Base-by-base conservation (phyloP, 2,329 filamentous ascomycete species). In the Aspergillus aculeatinus region DNA sequence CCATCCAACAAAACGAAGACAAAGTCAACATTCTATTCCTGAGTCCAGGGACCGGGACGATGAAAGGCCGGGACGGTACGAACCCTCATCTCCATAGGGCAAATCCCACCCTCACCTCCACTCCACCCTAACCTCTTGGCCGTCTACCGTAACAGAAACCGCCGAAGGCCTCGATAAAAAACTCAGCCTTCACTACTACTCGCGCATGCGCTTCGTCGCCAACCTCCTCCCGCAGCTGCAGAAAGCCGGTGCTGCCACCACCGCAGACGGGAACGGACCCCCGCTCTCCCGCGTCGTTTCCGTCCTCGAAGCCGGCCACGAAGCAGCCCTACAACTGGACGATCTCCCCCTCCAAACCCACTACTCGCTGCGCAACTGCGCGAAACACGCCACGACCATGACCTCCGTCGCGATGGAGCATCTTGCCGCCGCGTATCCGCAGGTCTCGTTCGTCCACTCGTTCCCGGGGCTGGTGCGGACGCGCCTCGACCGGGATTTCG, bases 1-100 rank as follows among this genome's bases (percentile, higher is more conserved):
- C 80, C 35, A 81, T 87, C 51, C 70, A 63, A 16, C 59, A 67
- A 55, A 60, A 70, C 51, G 68, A 70, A 19, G 64, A 61, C 9
- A 55, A 63, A 5, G 50, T 73, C 10, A 70, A 73, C 51, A 47
- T 72, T 7, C 63, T 74, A 0, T 70, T 72, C 58, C 55, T 69
- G 63, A 72, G 60, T 3, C 63, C 65, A 0, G 72, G 70, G 57
- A 52, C 65, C 31, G 57, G 59, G 9, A 58, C 63, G 25, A 33
- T 63, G 1, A 54, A 58, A 3, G 61, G 63, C 0, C 48, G 61
- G n/a, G 59, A 62, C 16, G 61, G 62, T 62, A 31, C 11, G 53
- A 1, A 4, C 10, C 14, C 33, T 11, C 9, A 5, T 35, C 10
- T 14, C 23, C 25, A 7, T 7, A 27, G 25, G 25, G 25, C 25